Evolutionary conservation across 306 rosid species (phyloP).

Genomic region (Vigna mungo): DNA sequence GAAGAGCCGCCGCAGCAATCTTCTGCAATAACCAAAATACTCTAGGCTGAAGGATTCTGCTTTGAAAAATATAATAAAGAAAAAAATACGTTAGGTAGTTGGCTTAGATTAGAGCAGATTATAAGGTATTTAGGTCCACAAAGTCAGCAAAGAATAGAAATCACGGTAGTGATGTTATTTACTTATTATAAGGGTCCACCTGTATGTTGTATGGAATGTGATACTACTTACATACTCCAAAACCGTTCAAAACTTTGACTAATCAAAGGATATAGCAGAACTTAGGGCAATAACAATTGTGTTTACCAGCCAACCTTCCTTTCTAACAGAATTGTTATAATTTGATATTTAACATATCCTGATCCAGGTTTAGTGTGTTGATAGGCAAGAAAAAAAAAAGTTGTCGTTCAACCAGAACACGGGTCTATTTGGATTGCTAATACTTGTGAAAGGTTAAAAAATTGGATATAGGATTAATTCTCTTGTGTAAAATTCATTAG

Average conservation of each 20-base stretch:
- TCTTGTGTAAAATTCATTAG: too few relatives aligned
- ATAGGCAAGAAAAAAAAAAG: conserved; percentile 27
- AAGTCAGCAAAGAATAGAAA: background rate
- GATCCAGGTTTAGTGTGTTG: conserved; percentile 24
- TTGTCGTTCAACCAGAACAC: conserved; percentile 25
- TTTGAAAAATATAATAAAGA: conserved; percentile 21
- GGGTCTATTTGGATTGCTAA: background rate
- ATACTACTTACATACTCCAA: background rate
- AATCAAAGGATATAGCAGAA: conserved; percentile 18
- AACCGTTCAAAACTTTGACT: conserved; percentile 28
- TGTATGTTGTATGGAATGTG: background rate
- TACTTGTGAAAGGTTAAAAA: too few relatives aligned
- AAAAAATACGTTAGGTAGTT: background rate
- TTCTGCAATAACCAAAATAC: conserved; percentile 30
- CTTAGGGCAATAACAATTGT: background rate
- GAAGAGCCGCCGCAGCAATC: conserved; percentile 26
- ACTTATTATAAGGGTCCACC: background rate
- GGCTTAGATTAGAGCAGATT: conserved; percentile 33
- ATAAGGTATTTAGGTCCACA: conserved; percentile 21
- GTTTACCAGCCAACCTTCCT: conserved; percentile 8
- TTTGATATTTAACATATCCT: conserved; percentile 15
- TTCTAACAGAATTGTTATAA: conserved; percentile 9
- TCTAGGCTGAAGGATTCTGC: conserved; percentile 63
- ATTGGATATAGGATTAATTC: too few relatives aligned
- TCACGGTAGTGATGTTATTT: background rate